phyloP scores from a whole-genome alignment of 257 asterid genomes.

The Nemophila menziesii region DNA sequence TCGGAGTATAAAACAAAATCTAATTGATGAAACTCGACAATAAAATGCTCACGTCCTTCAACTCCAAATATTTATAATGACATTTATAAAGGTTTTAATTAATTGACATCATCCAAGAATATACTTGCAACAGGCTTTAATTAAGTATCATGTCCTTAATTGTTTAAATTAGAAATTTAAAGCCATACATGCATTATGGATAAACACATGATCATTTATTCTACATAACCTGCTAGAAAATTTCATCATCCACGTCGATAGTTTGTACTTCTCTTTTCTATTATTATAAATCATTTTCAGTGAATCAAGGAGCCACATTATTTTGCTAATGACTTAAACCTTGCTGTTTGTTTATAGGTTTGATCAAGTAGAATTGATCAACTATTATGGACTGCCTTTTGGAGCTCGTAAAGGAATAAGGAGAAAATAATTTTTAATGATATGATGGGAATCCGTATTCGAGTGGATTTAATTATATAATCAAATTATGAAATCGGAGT shows the following conservation, averaged over 20 bases:
- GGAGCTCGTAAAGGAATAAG: constrained; percentile 20
- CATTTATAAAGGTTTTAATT: background rate
- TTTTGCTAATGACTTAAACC: background rate
- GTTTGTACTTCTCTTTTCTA: constrained; percentile 9
- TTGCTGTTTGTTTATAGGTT: background rate
- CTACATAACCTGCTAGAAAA: background rate
- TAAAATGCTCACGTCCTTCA: background rate
- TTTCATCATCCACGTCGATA: constrained; percentile 1
- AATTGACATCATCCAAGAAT: background rate
- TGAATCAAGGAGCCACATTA: background rate
- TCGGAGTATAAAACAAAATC: too few species aligned
- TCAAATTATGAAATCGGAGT: too few species aligned
- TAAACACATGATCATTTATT: constrained; percentile 6
- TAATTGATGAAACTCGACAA: too few species aligned
- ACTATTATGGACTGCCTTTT: constrained; percentile 13
- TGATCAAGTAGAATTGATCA: background rate
- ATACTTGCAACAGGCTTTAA: constrained; percentile 8
- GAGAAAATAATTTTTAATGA: too few species aligned
- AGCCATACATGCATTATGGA: constrained; percentile 12
- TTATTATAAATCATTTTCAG: background rate
- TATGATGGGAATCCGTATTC: too few species aligned
- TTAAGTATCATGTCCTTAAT: background rate
- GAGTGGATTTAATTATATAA: too few species aligned
- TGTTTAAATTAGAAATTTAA: background rate
- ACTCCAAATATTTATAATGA: too few species aligned